Base-by-base conservation (phyloP, 768 basidiomycete genomes). In the Wakefieldia striispora region DNA sequence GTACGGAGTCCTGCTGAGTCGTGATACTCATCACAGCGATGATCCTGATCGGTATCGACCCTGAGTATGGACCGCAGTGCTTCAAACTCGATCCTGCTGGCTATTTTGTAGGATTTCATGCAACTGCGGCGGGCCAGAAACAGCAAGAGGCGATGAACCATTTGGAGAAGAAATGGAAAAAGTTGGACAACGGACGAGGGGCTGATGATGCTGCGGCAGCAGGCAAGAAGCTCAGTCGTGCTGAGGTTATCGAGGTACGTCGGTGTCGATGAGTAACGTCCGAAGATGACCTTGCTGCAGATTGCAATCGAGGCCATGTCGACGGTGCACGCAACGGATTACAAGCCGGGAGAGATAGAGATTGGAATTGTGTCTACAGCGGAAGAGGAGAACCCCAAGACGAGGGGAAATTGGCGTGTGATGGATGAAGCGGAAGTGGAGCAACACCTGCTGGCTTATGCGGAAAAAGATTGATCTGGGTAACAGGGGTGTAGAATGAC, bases 71-170 rank as follows among this genome's bases (percentile, higher is more conserved):
- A 5, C 95, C 97, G n/a, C 95, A 97, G 67, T 81, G 88, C 61
- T 98, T 97, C 80, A 97, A 97, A 72, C 85, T 98, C 45, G 97
- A 99, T 65, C 97, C 97, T 11, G 97, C 97, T 3, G 97, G 97
- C 5, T 98, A 97, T 72, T 99, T 95, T 66, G 91, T 97, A 39
- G 97, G 97, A 0, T 98, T 95, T 75, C 95, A 97, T 59, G 97
- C 97, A 9, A 95, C 95, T 2, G 84, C 95, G 0, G 88, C 95
- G 2, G 97, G 97, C 0, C 88, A 91, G 68, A 98, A 99, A 62
- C 97, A 98, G 62, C 95, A 97, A 64, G 97, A 99, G 65, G 94
- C 92, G 1, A 97, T 95, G 85, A 98, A 98, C 68, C 89, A 93
- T 63, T 77, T 99, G 38, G 97, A 99, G 75, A 98, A 98, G 75